Conservation (phyloP, 2,329 filamentous ascomycete genomes). For the Stagonosporopsis cucurbitacearum region DNA sequence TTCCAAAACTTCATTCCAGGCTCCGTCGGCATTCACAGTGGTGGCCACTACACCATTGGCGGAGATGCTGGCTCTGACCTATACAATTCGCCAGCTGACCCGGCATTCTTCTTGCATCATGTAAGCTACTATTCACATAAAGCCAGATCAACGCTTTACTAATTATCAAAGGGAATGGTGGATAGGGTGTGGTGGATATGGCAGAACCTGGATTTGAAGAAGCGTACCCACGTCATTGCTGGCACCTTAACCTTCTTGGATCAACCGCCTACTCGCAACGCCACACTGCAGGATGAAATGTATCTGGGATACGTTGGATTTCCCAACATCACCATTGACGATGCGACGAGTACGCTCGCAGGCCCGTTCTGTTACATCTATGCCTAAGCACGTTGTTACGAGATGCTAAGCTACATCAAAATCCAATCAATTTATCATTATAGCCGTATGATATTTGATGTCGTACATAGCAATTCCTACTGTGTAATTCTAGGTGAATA, state of each 20-base stretch:
- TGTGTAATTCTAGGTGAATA: too few species aligned
- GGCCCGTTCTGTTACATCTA: slow-evolving; percentile 56
- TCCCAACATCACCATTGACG: slow-evolving; percentile 40
- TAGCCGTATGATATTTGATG: too few species aligned
- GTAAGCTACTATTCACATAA: slow-evolving; percentile 8
- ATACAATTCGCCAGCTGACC: slow-evolving; percentile 48
- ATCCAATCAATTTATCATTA: too few species aligned
- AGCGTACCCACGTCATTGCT: slow-evolving; percentile 46
- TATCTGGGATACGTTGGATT: slow-evolving; percentile 14
- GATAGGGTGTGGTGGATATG: slow-evolving; percentile 57
- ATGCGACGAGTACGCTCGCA: slow-evolving; percentile 51
- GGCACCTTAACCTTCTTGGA: slow-evolving; percentile 54
- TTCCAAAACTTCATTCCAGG: slow-evolving; percentile 1
- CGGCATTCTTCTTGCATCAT: slow-evolving; percentile 51
- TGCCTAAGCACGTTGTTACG: slow-evolving; percentile 4
- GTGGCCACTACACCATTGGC: slow-evolving; percentile 51
- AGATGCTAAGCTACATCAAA: too few species aligned
- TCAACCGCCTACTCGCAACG: slow-evolving; percentile 20
- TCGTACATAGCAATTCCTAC: background rate
- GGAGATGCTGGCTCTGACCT: slow-evolving; percentile 53
- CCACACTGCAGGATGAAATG: slow-evolving; percentile 16
- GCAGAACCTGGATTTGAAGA: slow-evolving; percentile 51
- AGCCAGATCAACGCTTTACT: background rate
- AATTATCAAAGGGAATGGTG: slow-evolving; percentile 36
- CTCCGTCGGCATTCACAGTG: slow-evolving; percentile 50